phyloP scores from a whole-genome alignment of 2,329 filamentous ascomycete genomes.

The Colletotrichum orchidophilum region DNA sequence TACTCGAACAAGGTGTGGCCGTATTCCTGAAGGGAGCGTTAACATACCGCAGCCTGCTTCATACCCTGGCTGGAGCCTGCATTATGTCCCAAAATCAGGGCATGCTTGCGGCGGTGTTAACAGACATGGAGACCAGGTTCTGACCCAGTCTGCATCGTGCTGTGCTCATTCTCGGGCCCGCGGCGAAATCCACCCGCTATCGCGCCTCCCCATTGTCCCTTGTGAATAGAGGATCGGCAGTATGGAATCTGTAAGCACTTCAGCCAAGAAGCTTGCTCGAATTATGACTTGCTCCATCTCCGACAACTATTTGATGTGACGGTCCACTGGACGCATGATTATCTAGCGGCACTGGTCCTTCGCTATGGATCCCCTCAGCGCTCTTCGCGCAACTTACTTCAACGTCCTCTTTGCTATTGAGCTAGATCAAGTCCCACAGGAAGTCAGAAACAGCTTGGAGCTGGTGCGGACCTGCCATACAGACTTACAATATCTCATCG shows the following conservation, averaged over 20 bases:
- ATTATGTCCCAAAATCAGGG: background rate
- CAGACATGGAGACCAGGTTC: no score
- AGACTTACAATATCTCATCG: constrained; percentile 45
- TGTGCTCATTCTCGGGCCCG: no score
- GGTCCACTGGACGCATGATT: background rate
- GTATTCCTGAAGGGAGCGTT: background rate
- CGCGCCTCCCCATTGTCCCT: no score
- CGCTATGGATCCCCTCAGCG: constrained; percentile 7
- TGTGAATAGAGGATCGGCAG: no score
- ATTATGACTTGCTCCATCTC: background rate
- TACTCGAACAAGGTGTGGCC: background rate
- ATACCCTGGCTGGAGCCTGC: background rate
- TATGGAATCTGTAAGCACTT: background rate
- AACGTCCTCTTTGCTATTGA: constrained; percentile 35
- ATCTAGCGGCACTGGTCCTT: background rate
- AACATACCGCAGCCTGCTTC: background rate
- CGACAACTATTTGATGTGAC: background rate
- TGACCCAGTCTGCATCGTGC: no score
- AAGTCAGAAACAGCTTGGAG: constrained; percentile 42
- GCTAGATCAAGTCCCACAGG: constrained; percentile 39
- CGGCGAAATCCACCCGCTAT: no score
- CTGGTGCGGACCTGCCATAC: constrained; percentile 43
- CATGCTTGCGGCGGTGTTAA: no score
- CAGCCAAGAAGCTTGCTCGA: background rate
- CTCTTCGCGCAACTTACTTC: constrained; percentile 21